phyloP scores from a whole-genome alignment of 192 early-diverging fungal species.

The Backusella morwellensis region DNA sequence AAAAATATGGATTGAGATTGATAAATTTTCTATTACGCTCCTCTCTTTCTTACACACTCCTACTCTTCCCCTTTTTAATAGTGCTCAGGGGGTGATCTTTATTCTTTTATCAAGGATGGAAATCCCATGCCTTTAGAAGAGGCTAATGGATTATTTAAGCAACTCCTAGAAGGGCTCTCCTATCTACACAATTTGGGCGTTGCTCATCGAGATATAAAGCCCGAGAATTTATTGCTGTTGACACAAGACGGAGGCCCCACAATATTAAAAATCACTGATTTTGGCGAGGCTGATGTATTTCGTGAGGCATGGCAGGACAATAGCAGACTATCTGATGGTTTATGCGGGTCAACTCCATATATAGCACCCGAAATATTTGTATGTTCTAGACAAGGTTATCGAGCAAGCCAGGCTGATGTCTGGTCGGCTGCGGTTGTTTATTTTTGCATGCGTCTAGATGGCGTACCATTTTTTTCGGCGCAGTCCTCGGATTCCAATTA shows the following conservation, averaged over 20 bases:
- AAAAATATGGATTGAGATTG: background rate
- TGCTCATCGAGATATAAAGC: conserved; percentile 83
- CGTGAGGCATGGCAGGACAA: conserved; percentile 50
- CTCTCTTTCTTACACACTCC: conserved; percentile 5
- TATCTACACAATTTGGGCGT: conserved; percentile 94
- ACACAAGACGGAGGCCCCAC: conserved; percentile 69
- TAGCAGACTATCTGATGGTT: conserved; percentile 74
- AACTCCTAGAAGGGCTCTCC: conserved; percentile 80
- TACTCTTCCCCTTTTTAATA: conserved; percentile 52
- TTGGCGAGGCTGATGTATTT: conserved; percentile 94
- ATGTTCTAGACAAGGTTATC: conserved; percentile 67
- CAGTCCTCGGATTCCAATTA: conserved; percentile 61
- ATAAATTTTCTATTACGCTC: background rate
- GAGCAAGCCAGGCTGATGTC: conserved; percentile 83
- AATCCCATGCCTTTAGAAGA: conserved; percentile 74
- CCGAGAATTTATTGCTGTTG: conserved; percentile 90
- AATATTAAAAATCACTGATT: conserved; percentile 93
- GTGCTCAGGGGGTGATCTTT: conserved; percentile 91
- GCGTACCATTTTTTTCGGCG: conserved; percentile 68
- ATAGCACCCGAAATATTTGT: conserved; percentile 90
- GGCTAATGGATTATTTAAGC: conserved; percentile 91
- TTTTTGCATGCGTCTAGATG: conserved; percentile 75
- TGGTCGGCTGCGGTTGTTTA: conserved; percentile 93
- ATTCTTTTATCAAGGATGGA: conserved; percentile 69
- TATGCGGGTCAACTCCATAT: conserved; percentile 92